Conservation (phyloP, 257 asterid genomes). For the Pogostemon cablin region DNA sequence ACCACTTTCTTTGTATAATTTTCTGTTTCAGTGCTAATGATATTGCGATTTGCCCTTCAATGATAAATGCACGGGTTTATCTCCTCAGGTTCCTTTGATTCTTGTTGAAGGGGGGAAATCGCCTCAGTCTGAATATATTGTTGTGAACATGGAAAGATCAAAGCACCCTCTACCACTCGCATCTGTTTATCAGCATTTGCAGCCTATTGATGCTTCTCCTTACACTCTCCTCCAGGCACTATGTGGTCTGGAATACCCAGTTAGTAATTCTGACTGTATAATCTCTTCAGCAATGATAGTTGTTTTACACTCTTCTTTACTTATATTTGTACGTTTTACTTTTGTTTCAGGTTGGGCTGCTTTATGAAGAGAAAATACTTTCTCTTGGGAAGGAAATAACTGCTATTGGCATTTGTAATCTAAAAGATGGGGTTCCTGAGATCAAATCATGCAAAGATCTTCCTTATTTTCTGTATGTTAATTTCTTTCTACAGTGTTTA, state of each 20-base stretch:
- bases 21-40: slow-evolving; percentile 10
- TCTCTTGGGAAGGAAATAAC: slow-evolving; percentile 81
- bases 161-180: slow-evolving; percentile 78
- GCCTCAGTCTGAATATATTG: slow-evolving; percentile 64
- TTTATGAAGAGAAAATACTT: slow-evolving; percentile 86
- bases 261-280: slow-evolving; percentile 49
- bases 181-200: slow-evolving; percentile 71
- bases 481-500: neutral
- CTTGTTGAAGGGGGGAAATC: slow-evolving; percentile 65
- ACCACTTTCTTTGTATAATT: neutral
- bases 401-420: slow-evolving; percentile 74
- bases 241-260: slow-evolving; percentile 83
- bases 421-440: slow-evolving; percentile 65
- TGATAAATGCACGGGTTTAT: slow-evolving; percentile 16
- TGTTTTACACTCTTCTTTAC: slow-evolving; percentile 27
- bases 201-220: slow-evolving; percentile 69
- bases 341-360: slow-evolving; percentile 72
- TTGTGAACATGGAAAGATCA: slow-evolving; percentile 89
- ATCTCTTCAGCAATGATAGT: slow-evolving; percentile 16
- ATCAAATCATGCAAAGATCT: slow-evolving; percentile 76
- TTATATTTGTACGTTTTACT: slow-evolving; percentile 3
- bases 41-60: slow-evolving; percentile 29
- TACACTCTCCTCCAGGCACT: slow-evolving; percentile 85
- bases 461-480: slow-evolving; percentile 82
- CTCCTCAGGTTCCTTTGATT: slow-evolving; percentile 79